These are phyloP conservation scores for Lactifluus piperatus DNA, from an alignment of 768 basidiomycete genomes.

Conservation along the genomic window DNA sequence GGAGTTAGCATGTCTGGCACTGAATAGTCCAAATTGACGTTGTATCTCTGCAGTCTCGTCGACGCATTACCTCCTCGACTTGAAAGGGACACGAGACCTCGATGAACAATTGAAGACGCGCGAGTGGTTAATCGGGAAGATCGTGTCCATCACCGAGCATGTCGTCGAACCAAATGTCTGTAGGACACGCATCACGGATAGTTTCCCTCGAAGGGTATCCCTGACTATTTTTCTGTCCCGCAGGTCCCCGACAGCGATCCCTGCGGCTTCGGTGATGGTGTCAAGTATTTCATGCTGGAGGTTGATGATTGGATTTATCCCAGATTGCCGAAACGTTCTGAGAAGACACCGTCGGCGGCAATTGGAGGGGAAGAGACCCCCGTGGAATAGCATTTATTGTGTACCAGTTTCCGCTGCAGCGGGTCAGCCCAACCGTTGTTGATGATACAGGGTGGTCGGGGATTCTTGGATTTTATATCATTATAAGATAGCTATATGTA, in stretches of 20 bases:
- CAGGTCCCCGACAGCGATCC: slow-evolving; percentile 80
- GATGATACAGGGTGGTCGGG: not conserved
- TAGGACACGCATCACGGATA: slow-evolving; percentile 1
- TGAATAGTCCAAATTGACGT: not conserved
- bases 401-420: too few relatives aligned
- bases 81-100: slow-evolving; percentile 72
- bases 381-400: not conserved
- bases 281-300: slow-evolving; percentile 88
- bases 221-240: not conserved
- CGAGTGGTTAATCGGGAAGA: slow-evolving; percentile 92
- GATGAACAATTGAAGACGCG: slow-evolving; percentile 82
- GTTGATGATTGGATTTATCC: slow-evolving; percentile 88
- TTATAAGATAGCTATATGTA: not conserved
- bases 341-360: not conserved
- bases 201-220: not conserved
- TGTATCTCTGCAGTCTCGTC: slow-evolving; percentile 62
- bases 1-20: not conserved
- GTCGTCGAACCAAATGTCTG: slow-evolving; percentile 72
- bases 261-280: slow-evolving; percentile 75
- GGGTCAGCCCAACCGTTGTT: too few relatives aligned
- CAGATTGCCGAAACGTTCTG: slow-evolving; percentile 23
- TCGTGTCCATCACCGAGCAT: slow-evolving; percentile 80
- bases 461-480: not conserved
- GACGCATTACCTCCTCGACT: slow-evolving; percentile 94
- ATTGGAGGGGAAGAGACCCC: not conserved